phyloP scores from a whole-genome alignment of 23 red algal genomes.

The Gracilariopsis chorda region DNA sequence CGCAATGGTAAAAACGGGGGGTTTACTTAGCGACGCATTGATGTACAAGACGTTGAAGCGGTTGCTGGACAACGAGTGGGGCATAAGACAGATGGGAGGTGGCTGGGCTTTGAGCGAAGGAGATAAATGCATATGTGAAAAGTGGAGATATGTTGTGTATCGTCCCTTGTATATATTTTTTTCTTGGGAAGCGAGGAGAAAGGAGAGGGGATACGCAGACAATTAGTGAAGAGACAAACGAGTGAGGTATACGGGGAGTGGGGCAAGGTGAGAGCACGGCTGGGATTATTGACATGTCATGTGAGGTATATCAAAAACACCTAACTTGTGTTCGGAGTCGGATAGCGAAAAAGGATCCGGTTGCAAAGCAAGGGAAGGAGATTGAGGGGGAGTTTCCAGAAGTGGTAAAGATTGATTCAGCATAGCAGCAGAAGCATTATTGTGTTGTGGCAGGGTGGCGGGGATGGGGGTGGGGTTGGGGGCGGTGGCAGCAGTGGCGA shows the following conservation, averaged over 20 bases:
- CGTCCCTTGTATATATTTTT: neutral
- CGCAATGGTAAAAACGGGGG: constrained; percentile 2
- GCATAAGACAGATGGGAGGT: neutral
- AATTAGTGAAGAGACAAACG: constrained; percentile 1
- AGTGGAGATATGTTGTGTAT: neutral
- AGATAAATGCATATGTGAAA: neutral
- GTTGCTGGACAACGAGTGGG: neutral
- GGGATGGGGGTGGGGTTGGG: no score
- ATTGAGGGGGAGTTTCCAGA: neutral
- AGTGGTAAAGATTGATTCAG: constrained; percentile 4
- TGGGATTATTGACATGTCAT: constrained; percentile 33
- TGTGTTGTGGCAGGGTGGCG: neutral
- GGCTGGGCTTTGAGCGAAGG: neutral
- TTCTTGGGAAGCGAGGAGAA: neutral
- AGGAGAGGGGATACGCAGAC: neutral
- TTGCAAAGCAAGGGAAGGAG: neutral
- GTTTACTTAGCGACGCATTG: neutral
- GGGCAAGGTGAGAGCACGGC: no score
- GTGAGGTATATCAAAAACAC: constrained; percentile 13
- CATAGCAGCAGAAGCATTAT: neutral
- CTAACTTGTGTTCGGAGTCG: neutral
- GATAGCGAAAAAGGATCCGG: constrained; percentile 20
- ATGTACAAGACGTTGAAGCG: constrained; percentile 8
- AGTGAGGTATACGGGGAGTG: constrained; percentile 1
- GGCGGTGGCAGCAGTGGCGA: neutral